A percentile compares a stretch with the other conserved stretches of the same genome.
Conservation (phyloP, 2,329 filamentous ascomycete species). For the Colletotrichum caudatum region DNA sequence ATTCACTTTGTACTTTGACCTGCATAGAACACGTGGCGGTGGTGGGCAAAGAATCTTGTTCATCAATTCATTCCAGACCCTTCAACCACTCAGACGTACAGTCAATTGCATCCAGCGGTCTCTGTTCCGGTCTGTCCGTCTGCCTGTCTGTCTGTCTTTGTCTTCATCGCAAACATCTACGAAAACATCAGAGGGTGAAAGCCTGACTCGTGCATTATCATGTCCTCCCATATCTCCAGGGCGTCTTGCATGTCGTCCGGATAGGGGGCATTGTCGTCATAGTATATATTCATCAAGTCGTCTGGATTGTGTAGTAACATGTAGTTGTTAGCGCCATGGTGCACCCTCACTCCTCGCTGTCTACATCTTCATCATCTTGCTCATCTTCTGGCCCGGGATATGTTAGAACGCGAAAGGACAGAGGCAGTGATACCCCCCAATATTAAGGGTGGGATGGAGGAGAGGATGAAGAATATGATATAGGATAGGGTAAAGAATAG, state of each 20-base stretch:
- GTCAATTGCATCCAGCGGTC: neutral
- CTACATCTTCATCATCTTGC: slow-evolving; percentile 6
- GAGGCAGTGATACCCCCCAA: neutral
- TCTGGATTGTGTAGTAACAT: neutral
- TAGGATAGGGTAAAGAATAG: too few species aligned
- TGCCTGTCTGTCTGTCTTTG: too few species aligned
- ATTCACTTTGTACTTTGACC: too few species aligned
- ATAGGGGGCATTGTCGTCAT: slow-evolving; percentile 14
- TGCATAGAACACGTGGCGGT: too few species aligned
- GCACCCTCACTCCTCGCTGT: slow-evolving; percentile 14
- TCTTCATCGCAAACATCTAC: neutral
- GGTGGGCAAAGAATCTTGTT: neutral
- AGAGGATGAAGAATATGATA: too few species aligned
- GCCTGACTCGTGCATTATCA: slow-evolving; percentile 23
- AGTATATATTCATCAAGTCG: slow-evolving; percentile 19
- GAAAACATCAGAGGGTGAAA: slow-evolving; percentile 1
- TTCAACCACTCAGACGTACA: neutral
- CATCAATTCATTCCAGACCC: neutral
- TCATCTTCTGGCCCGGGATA: neutral
- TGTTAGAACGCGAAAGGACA: slow-evolving; percentile 1
- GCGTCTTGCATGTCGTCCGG: slow-evolving; percentile 18
- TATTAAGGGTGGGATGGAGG: too few species aligned
- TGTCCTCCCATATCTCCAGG: slow-evolving; percentile 25
- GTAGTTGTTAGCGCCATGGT: slow-evolving; percentile 20
- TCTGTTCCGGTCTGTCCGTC: neutral